Evolutionary conservation across 306 rosid genomes (phyloP).

Genomic region (Abrus pulchellus): DNA sequence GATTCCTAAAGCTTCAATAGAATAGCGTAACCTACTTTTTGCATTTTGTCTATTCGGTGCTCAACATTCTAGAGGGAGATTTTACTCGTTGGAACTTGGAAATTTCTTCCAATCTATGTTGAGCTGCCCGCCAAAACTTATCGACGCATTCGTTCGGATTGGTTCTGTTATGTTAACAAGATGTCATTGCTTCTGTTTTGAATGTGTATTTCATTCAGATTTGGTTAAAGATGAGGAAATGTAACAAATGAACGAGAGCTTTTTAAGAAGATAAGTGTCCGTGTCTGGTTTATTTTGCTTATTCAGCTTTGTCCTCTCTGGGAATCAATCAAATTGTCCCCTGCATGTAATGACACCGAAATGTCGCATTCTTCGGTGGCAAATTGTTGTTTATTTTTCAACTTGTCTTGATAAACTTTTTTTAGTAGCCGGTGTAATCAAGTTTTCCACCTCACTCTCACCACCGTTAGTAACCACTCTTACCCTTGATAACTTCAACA

Average conservation of each 20-base stretch:
- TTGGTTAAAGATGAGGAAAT: constrained; percentile 37
- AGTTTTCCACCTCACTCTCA: too few species aligned
- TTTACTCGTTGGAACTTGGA: constrained; percentile 24
- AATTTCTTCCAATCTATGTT: constrained; percentile 32
- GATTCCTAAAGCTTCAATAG: not conserved
- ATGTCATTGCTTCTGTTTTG: constrained; percentile 28
- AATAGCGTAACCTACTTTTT: constrained; percentile 1
- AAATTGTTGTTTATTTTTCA: too few species aligned
- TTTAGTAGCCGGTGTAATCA: too few species aligned
- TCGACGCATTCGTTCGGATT: not conserved
- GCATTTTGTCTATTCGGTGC: not conserved
- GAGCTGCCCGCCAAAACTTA: constrained; percentile 30
- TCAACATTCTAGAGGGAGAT: not conserved
- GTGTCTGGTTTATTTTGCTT: not conserved
- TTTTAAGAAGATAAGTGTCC: not conserved
- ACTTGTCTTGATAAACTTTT: too few species aligned
- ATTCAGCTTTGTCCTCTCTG: not conserved
- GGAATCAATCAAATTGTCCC: not conserved
- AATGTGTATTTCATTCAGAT: constrained; percentile 29
- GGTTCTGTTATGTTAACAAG: constrained; percentile 14
- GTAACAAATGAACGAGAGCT: constrained; percentile 6
- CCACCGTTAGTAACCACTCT: too few species aligned
- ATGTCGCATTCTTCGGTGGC: not conserved
- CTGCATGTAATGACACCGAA: not conserved
- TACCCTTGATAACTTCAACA: too few species aligned